These are phyloP conservation scores for Calocybe gambosa DNA, from an alignment of 1,284 basidiomycete genomes.

Conservation along the genomic window DNA sequence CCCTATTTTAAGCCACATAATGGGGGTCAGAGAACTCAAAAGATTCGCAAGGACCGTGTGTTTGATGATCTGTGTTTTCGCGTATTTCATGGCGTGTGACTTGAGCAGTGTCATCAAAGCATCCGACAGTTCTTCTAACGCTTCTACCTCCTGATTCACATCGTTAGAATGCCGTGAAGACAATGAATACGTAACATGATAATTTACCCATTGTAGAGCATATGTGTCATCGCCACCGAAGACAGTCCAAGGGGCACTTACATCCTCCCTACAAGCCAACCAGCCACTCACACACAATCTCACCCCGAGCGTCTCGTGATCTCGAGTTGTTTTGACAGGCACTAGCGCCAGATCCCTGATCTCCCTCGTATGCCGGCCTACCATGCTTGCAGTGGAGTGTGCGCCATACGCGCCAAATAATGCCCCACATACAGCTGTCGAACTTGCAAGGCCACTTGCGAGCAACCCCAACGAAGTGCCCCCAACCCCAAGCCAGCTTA, in stretches of 20 bases:
- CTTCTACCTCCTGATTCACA: slow-evolving; percentile 45
- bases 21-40: slow-evolving; percentile 44
- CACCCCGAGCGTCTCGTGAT: slow-evolving; percentile 43
- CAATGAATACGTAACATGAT: neutral
- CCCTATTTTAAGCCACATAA: slow-evolving; percentile 47
- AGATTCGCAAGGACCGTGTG: slow-evolving; percentile 46
- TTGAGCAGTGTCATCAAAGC: slow-evolving; percentile 42
- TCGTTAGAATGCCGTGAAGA: neutral
- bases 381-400: slow-evolving; percentile 40
- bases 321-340: slow-evolving; percentile 31
- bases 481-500: slow-evolving; percentile 48
- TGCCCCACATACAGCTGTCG: slow-evolving; percentile 50
- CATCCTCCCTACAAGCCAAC: slow-evolving; percentile 39
- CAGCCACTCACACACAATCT: slow-evolving; percentile 55
- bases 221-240: slow-evolving; percentile 49
- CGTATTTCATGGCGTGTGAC: slow-evolving; percentile 44
- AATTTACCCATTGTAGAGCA: slow-evolving; percentile 51
- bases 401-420: slow-evolving; percentile 57
- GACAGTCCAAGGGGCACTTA: slow-evolving; percentile 48
- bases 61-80: slow-evolving; percentile 43
- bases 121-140: slow-evolving; percentile 42
- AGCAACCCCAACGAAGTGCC: slow-evolving; percentile 49
- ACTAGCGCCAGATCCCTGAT: slow-evolving; percentile 48
- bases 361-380: slow-evolving; percentile 45
- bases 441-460: slow-evolving; percentile 49